Base-by-base conservation (phyloP, 495 filamentous ascomycete species). In the Lepraria neglecta region DNA sequence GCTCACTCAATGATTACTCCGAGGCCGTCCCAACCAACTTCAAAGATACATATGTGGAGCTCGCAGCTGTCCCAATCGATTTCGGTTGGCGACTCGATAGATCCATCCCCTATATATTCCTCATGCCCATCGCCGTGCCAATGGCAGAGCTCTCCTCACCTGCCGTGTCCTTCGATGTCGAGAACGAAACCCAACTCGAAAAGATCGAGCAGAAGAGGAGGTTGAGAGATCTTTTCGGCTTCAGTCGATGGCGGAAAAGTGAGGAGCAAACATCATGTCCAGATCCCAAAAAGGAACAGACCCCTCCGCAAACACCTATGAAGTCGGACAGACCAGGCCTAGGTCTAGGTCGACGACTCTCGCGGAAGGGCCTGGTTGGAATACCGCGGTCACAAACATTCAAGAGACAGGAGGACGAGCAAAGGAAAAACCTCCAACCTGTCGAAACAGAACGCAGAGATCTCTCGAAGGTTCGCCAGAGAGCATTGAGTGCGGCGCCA, bases 321-420 rank as follows among this genome's bases (percentile, higher is more conserved):
- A 54, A 54, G 12, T 7, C 35, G 35, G 35, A 38, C 62, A 67
- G 67, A 65, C 65, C 76, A 55, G 75, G 78, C 43, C 57, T 82
- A 54, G 74, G 78, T 42, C 55, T 83, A 30, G 76, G 75, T 30
- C 77, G 85, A 57, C 80, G 83, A 62, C 69, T 84, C 42, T 86
- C 87, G 17, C 75, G 86, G 63, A 86, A 80, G 63, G 91, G 91
- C 1, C 83, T 92, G n/a, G 87, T 90, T 11, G 86, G 86, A 17
- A 75, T 95, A 44, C 89, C 91, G 40, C 81, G 89, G 58, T 75
- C 84, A 12, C 79, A 83, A 56, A 91, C 88, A 4, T 90, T 92
- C 72, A 87, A 85, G 71, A 81, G 91, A 67, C 90, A 91, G 68
- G 82, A 87, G 67, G 90, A 88, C 28, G 92, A 96, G 71, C 79